Conservation (phyloP, 176 grass and related monocot genomes). For the barley (Hordeum vulgare) region MorexV3_pseudomolecules_assembly NC_058524.1:44637276-44637775, state of each 20-base stretch:
- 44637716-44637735: constrained; percentile 43
- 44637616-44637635: constrained; percentile 31
- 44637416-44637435: constrained; percentile 40
- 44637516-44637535: constrained; percentile 22
- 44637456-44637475: no score
- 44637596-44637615: constrained; percentile 28
- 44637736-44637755: constrained; percentile 79
- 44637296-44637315: constrained; percentile 66
- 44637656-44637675: constrained; percentile 52
- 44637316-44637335: constrained; percentile 69
- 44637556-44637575: constrained; percentile 24
- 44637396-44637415: constrained; percentile 56
- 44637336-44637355: constrained; percentile 46
- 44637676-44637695: constrained; percentile 61
- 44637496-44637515: no score
- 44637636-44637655: constrained; percentile 37
- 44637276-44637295: constrained; percentile 50
- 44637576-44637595: constrained; percentile 14
- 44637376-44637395: constrained; percentile 71
- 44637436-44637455: constrained; percentile 35
- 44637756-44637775: constrained; percentile 54
- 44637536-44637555: constrained; percentile 65
- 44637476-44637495: no score
- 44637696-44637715: constrained; percentile 71
- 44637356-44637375: constrained; percentile 51